phyloP scores from a whole-genome alignment of 768 basidiomycete genomes.

The Serendipita sp. region DNA sequence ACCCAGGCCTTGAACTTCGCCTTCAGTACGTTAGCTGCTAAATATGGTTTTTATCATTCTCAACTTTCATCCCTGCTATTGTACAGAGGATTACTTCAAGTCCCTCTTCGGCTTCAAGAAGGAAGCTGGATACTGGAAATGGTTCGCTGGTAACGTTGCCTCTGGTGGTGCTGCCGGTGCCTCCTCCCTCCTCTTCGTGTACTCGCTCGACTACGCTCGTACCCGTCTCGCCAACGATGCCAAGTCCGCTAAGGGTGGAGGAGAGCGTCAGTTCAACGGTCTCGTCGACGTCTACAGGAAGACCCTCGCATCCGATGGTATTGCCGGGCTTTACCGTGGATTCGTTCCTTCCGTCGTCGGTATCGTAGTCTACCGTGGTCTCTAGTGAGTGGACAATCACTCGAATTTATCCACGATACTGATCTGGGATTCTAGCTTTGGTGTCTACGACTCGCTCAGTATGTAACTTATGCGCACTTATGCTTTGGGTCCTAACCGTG shows the following conservation, averaged over 20 bases:
- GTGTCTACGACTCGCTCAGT: slow-evolving; percentile 92
- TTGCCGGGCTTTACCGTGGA: slow-evolving; percentile 98
- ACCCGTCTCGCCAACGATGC: slow-evolving; percentile 97
- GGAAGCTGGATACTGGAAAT: slow-evolving; percentile 91
- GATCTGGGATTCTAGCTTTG: slow-evolving; percentile 33
- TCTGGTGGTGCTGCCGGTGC: slow-evolving; percentile 99
- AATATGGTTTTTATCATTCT: background rate
- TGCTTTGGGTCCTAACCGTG: slow-evolving; percentile 12
- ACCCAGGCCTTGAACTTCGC: slow-evolving; percentile 99
- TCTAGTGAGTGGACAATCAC: slow-evolving; percentile 31
- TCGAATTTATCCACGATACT: background rate
- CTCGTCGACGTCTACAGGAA: slow-evolving; percentile 93
- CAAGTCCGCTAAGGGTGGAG: slow-evolving; percentile 88
- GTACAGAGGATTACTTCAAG: slow-evolving; percentile 92
- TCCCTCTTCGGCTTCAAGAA: slow-evolving; percentile 98
- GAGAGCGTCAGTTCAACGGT: slow-evolving; percentile 95
- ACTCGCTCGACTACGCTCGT: slow-evolving; percentile 98
- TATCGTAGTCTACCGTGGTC: slow-evolving; percentile 99
- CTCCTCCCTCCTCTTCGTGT: slow-evolving; percentile 95
- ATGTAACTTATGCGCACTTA: slow-evolving; percentile 19
- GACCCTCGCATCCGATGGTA: slow-evolving; percentile 93
- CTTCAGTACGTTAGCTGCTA: slow-evolving; percentile 61
- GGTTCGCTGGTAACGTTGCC: slow-evolving; percentile 96
- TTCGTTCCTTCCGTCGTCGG: slow-evolving; percentile 98
- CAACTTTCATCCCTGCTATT: slow-evolving; percentile 10